Conservation (phyloP, 331 rosid species). For the Ulmus americana region DNA sequence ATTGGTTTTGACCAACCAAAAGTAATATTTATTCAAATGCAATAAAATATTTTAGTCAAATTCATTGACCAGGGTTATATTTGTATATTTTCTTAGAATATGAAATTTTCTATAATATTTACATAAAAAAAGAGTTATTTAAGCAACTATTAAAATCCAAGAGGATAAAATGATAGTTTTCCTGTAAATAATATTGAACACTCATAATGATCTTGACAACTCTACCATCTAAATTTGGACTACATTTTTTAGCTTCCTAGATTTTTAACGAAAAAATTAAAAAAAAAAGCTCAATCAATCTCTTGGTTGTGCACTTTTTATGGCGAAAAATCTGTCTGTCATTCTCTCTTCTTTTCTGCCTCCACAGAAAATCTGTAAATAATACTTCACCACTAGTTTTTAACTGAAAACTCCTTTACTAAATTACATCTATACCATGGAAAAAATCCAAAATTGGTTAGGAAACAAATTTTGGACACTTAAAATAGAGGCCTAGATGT, state of each 20-base stretch:
- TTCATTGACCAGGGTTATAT: too few species aligned
- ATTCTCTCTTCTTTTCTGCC: not conserved
- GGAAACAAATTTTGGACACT: conserved; percentile 9
- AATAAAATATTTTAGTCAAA: too few species aligned
- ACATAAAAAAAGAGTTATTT: too few species aligned
- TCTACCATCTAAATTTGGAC: not conserved
- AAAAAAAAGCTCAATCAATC: not conserved
- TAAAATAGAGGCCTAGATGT: not conserved
- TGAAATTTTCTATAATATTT: too few species aligned
- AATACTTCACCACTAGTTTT: conserved; percentile 10
- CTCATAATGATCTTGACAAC: not conserved
- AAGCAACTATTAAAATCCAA: too few species aligned
- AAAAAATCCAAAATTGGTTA: not conserved
- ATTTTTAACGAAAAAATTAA: not conserved
- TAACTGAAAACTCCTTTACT: conserved; percentile 23
- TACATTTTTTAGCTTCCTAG: not conserved
- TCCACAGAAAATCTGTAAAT: conserved; percentile 1
- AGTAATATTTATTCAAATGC: too few species aligned
- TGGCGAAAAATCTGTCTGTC: conserved; percentile 6
- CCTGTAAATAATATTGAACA: too few species aligned
- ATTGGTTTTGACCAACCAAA: too few species aligned
- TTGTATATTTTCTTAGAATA: too few species aligned
- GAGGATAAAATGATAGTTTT: too few species aligned
- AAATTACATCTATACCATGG: not conserved
- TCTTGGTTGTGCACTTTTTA: conserved; percentile 28